phyloP scores from a whole-genome alignment of 176 grass and related monocot species.

The Miscanthus lutarioriparius region DNA sequence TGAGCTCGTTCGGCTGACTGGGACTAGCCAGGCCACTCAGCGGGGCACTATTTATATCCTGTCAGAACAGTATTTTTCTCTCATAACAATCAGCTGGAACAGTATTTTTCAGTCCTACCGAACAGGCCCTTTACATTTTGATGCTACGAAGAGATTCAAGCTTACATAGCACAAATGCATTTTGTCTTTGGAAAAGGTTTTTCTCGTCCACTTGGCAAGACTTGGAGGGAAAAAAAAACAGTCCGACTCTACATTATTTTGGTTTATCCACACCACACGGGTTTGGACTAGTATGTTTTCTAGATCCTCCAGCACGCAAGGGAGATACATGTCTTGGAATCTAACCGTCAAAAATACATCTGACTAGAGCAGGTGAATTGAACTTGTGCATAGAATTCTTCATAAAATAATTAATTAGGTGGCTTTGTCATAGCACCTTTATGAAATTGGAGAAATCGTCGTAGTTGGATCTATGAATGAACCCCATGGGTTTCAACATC shows the following conservation, averaged over 20 bases:
- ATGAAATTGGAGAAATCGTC: not conserved
- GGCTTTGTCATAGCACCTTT: not conserved
- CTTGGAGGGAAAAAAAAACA: no score
- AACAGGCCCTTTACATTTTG: not conserved
- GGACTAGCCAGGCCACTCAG: no score
- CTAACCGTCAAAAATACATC: not conserved
- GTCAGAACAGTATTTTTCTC: no score
- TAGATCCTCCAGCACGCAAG: not conserved
- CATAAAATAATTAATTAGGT: not conserved
- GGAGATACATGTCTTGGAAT: not conserved
- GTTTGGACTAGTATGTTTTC: not conserved
- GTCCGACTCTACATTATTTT: no score
- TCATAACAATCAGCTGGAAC: no score
- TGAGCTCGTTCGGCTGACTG: no score
- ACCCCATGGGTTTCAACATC: not conserved
- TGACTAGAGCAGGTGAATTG: not conserved
- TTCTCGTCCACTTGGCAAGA: not conserved
- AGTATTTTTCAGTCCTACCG: no score
- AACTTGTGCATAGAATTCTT: not conserved
- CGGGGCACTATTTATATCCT: no score
- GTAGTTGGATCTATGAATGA: not conserved
- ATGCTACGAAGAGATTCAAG: not conserved
- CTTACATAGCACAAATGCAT: constrained; percentile 2
- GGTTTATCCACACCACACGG: not conserved
- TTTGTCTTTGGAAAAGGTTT: not conserved